These are phyloP conservation scores for Aspergillus uvarum DNA, from an alignment of 2,329 filamentous ascomycete species.

Conservation along the genomic window DNA sequence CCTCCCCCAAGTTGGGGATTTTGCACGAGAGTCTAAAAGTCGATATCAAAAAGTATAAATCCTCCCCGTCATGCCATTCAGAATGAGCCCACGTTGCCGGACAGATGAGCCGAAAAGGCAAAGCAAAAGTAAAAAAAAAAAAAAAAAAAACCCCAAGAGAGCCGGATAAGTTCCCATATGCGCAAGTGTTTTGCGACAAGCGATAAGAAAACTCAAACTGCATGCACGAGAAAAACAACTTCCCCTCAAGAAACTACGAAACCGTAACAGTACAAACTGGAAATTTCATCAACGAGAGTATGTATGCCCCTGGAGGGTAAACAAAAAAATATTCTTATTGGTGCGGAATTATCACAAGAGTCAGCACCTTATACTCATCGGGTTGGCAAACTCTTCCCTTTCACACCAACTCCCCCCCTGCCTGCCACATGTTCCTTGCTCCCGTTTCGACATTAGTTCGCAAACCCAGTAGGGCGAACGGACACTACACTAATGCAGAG, in stretches of 20 bases:
- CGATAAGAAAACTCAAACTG: background rate
- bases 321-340: conserved; percentile 12
- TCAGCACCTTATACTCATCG: conserved; percentile 4
- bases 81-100: background rate
- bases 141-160: background rate
- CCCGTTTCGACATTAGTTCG: background rate
- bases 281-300: background rate
- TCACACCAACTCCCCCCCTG: background rate
- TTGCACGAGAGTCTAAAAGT: background rate
- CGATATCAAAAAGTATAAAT: background rate
- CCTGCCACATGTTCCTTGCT: conserved; percentile 7
- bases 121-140: background rate
- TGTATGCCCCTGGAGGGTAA: background rate
- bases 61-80: background rate
- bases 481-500: conserved; percentile 6
- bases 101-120: background rate
- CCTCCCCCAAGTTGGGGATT: background rate
- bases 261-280: background rate
- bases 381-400: background rate
- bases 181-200: background rate
- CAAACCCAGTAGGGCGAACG: background rate
- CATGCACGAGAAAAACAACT: too few species aligned
- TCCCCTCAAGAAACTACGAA: too few species aligned
- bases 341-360: background rate
- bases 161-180: background rate